Percentiles rank a stretch among this genome's conserved stretches.
Conservation (phyloP, 192 early-diverging fungal genomes). For the Linnemannia hyalina region DNA sequence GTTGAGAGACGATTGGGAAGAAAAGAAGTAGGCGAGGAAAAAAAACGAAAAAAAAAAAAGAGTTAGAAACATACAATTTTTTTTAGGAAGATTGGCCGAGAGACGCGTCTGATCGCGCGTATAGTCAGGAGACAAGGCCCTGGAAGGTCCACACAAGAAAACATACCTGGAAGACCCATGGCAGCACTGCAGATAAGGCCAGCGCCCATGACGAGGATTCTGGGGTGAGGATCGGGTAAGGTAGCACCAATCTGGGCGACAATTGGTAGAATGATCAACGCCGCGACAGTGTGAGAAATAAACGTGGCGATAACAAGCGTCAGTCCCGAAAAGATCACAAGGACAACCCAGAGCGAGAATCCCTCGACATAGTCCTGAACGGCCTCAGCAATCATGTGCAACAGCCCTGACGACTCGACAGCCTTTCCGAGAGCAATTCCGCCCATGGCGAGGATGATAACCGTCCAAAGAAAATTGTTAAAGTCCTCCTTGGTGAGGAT, state of each 20-base stretch:
- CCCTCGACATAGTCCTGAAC: constrained; percentile 77
- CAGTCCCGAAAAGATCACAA: constrained; percentile 82
- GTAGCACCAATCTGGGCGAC: constrained; percentile 88
- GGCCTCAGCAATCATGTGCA: constrained; percentile 79
- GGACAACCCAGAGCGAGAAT: constrained; percentile 77
- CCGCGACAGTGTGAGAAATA: constrained; percentile 95
- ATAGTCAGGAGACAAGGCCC: not conserved
- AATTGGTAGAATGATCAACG: constrained; percentile 96
- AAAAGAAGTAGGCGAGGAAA: not conserved
- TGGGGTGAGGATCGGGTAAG: constrained; percentile 75
- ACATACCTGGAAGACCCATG: constrained; percentile 18
- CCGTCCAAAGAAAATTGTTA: constrained; percentile 96
- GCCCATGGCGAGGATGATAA: constrained; percentile 93
- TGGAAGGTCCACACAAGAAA: not conserved
- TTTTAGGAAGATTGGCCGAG: not conserved
- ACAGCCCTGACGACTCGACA: constrained; percentile 88
- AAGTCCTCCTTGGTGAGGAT: constrained; percentile 96
- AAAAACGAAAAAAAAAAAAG: not conserved
- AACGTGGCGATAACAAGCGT: constrained; percentile 92
- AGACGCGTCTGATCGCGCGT: not conserved
- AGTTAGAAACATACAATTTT: not conserved
- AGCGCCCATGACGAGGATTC: constrained; percentile 52
- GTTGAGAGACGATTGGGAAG: constrained; percentile 83
- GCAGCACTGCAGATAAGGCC: not conserved
- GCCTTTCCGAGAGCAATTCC: constrained; percentile 94